These are phyloP conservation scores for Coniochaeta sp. DNA, from an alignment of 2,329 filamentous ascomycete genomes.

Conservation along the genomic window DNA sequence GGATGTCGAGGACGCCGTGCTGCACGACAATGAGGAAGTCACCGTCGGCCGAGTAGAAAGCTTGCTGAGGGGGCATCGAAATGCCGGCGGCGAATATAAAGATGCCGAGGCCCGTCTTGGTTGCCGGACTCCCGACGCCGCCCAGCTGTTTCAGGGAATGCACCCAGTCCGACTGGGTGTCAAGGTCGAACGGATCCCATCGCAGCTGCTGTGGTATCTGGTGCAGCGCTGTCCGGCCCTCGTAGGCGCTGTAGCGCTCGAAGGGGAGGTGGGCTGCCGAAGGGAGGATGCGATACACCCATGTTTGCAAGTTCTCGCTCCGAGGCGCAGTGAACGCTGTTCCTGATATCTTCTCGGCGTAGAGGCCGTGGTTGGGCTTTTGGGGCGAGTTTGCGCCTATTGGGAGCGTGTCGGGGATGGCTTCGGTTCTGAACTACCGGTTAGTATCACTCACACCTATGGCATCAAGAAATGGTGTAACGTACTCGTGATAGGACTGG, in stretches of 20 bases:
- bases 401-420: conserved; percentile 2
- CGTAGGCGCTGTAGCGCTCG: background rate
- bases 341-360: conserved; percentile 6
- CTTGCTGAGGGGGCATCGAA: conserved; percentile 57
- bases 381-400: conserved; percentile 3
- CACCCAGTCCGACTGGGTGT: conserved; percentile 30
- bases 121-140: conserved; percentile 61
- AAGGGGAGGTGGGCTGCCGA: background rate
- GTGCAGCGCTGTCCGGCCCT: conserved; percentile 34
- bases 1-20: conserved; percentile 55
- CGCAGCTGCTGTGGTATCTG: conserved; percentile 62
- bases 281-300: conserved; percentile 6
- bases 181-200: conserved; percentile 60
- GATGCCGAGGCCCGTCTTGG: conserved; percentile 63
- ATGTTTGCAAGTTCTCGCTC: background rate
- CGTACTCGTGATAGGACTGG: conserved; percentile 68
- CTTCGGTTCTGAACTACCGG: conserved; percentile 37
- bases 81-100: conserved; percentile 63
- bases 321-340: conserved; percentile 4
- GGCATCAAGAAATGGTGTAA: conserved; percentile 7
- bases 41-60: conserved; percentile 37
- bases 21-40: conserved; percentile 53
- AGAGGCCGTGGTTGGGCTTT: conserved; percentile 1
- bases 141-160: conserved; percentile 52
- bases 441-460: background rate